Evolutionary conservation across 1,284 basidiomycete genomes (phyloP).

Genomic region (Pyrrhoderma noxium): DNA sequence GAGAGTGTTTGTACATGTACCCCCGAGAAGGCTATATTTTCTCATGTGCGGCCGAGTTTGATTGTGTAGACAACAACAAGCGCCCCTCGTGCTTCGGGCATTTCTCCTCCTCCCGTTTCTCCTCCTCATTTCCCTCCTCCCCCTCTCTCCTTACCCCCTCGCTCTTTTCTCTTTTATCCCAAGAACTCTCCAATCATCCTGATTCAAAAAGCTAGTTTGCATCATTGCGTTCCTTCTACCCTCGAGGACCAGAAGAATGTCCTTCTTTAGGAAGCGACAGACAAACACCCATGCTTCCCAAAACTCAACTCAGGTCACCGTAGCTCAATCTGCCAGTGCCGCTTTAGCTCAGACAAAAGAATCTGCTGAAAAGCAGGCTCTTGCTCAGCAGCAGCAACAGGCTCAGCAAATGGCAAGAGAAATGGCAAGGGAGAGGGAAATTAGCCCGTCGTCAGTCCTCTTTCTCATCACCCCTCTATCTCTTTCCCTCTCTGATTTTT

Average conservation of each 20-base stretch:
- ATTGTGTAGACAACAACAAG: background rate
- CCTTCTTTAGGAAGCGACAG: slow-evolving; percentile 71
- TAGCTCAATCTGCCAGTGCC: slow-evolving; percentile 55
- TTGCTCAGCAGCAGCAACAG: slow-evolving; percentile 38
- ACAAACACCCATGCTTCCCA: slow-evolving; percentile 40
- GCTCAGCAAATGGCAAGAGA: slow-evolving; percentile 24
- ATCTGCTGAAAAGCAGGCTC: slow-evolving; percentile 25
- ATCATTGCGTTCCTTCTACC: slow-evolving; percentile 52
- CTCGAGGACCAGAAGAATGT: slow-evolving; percentile 66
- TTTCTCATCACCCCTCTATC: slow-evolving; percentile 1
- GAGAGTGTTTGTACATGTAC: too few species aligned
- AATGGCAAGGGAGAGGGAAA: slow-evolving; percentile 13
- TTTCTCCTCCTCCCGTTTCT: slow-evolving; percentile 3
- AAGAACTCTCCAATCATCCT: slow-evolving; percentile 7
- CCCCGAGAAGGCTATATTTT: background rate
- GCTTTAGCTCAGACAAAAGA: slow-evolving; percentile 25
- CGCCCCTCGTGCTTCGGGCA: background rate
- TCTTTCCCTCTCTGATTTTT: background rate
- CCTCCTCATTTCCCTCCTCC: slow-evolving; percentile 11
- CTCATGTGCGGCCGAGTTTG: background rate
- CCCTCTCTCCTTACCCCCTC: slow-evolving; percentile 8
- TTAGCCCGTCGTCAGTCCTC: slow-evolving; percentile 12
- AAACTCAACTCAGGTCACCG: slow-evolving; percentile 40
- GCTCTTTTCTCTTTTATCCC: background rate
- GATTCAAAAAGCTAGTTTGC: slow-evolving; percentile 22